Conservation (phyloP, 1,139 yeast species). For the Suhomyces bokatorum region DNA sequence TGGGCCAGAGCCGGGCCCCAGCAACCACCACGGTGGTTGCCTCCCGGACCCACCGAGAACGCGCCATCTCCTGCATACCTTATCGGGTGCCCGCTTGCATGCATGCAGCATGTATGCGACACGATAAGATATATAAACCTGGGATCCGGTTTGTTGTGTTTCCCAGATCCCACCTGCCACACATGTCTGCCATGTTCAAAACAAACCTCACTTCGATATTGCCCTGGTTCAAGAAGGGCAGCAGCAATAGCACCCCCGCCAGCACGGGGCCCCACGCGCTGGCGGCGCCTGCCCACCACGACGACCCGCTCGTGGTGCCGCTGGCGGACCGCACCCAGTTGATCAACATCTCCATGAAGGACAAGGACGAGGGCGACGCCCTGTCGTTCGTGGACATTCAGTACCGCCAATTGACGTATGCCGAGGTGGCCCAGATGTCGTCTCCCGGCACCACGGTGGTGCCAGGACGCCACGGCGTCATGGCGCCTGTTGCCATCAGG, state of each 20-base stretch:
- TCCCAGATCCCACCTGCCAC: not conserved
- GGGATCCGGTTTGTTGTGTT: constrained; percentile 4
- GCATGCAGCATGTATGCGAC: constrained; percentile 1
- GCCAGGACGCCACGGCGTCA: not conserved
- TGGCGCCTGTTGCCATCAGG: no score
- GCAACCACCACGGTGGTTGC: constrained; percentile 4
- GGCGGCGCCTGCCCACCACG: constrained; percentile 2
- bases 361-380: constrained; percentile 24
- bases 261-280: not conserved
- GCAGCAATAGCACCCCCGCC: constrained; percentile 3
- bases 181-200: constrained; percentile 22
- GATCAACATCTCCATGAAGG: constrained; percentile 39
- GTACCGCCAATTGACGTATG: constrained; percentile 40
- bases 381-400: constrained; percentile 43
- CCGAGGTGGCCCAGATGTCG: constrained; percentile 44
- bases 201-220: constrained; percentile 16
- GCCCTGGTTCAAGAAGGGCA: constrained; percentile 23
- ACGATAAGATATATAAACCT: constrained; percentile 10
- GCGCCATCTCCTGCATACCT: constrained; percentile 11
- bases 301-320: constrained; percentile 28
- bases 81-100: constrained; percentile 4
- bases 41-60: constrained; percentile 2
- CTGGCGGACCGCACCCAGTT: constrained; percentile 27
- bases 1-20: no score
- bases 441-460: constrained; percentile 10